phyloP scores from a whole-genome alignment of 1,284 basidiomycete species.

The Puccinia hordei region DNA sequence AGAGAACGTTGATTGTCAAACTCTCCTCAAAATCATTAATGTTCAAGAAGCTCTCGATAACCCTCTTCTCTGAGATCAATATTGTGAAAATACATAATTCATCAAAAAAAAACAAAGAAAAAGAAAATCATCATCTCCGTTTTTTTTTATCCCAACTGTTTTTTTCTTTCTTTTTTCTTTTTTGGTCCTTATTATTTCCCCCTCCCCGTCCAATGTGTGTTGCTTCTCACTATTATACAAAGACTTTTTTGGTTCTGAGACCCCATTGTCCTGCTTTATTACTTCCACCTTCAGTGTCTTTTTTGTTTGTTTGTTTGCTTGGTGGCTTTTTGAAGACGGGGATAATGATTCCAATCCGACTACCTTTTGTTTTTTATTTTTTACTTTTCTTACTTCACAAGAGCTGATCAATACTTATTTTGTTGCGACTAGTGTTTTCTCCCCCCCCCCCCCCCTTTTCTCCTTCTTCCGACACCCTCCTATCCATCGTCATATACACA shows the following conservation, averaged over 20 bases:
- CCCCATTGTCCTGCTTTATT: too few relatives aligned
- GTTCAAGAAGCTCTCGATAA: background rate
- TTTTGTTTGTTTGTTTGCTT: conserved; percentile 79
- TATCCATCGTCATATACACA: background rate
- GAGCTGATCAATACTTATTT: too few relatives aligned
- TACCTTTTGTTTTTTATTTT: too few relatives aligned
- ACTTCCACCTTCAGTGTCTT: conserved; percentile 11
- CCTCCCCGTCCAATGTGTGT: background rate
- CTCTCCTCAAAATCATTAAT: conserved; percentile 52
- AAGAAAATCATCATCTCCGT: background rate
- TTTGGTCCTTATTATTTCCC: background rate
- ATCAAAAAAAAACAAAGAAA: background rate
- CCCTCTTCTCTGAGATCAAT: background rate
- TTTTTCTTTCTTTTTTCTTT: background rate
- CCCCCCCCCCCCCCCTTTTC: too few relatives aligned
- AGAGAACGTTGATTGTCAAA: background rate
- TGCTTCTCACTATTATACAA: conserved; percentile 23
- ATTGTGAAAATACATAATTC: conserved; percentile 4
- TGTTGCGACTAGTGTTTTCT: too few relatives aligned
- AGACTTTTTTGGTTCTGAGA: conserved; percentile 20
- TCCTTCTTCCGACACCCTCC: background rate
- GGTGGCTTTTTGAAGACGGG: conserved; percentile 86
- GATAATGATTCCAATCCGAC: conserved; percentile 82
- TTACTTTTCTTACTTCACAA: too few relatives aligned
- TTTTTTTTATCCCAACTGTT: background rate